phyloP scores from a whole-genome alignment of 176 grass and related monocot genomes.

The Oryza rufipogon region DNA sequence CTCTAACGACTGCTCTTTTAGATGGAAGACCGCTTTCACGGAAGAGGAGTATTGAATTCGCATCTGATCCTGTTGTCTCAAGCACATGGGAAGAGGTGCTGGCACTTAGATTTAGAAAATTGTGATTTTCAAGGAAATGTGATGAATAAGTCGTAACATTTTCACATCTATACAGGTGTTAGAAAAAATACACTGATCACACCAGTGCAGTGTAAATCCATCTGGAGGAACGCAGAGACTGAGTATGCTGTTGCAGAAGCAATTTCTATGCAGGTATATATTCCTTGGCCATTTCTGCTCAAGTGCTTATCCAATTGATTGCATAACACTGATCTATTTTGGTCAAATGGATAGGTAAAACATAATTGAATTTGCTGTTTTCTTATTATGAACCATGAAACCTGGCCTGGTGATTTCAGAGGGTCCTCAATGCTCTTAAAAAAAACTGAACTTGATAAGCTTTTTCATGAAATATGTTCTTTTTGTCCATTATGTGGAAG shows the following conservation, averaged over 20 bases:
- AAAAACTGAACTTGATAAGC: neutral
- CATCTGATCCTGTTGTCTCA: constrained; percentile 66
- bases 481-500: constrained; percentile 24
- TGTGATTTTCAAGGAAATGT: neutral
- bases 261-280: constrained; percentile 68
- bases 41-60: constrained; percentile 52
- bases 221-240: constrained; percentile 81
- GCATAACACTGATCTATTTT: constrained; percentile 21
- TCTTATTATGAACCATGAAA: neutral
- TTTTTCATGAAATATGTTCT: neutral
- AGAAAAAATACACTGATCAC: constrained; percentile 72
- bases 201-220: constrained; percentile 78
- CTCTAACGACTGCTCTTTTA: constrained; percentile 63
- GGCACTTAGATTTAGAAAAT: constrained; percentile 9
- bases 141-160: constrained; percentile 23
- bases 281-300: neutral
- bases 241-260: constrained; percentile 76
- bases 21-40: constrained; percentile 53
- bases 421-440: neutral
- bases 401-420: neutral
- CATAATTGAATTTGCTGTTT: constrained; percentile 17
- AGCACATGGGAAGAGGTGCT: constrained; percentile 85
- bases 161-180: constrained; percentile 52
- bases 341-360: neutral
- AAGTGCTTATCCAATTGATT: constrained; percentile 5